phyloP scores from a whole-genome alignment of 768 basidiomycete genomes.

The Boletus eberwhitei region DNA sequence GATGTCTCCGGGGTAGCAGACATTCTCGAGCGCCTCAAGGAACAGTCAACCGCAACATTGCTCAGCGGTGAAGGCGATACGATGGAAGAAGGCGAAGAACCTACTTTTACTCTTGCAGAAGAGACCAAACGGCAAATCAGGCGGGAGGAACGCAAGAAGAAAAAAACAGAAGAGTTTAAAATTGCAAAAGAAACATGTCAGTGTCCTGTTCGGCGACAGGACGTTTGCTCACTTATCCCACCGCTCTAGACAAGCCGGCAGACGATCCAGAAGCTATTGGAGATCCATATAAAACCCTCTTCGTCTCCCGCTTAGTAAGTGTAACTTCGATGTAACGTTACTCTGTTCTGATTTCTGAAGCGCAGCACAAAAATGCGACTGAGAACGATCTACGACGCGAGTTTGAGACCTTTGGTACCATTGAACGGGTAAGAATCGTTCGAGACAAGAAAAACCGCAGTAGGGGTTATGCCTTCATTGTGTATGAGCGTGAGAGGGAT shows the following conservation, averaged over 20 bases:
- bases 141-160: constrained; percentile 76
- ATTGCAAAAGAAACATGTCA: constrained; percentile 81
- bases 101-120: constrained; percentile 76
- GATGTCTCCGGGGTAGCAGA: constrained; percentile 72
- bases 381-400: constrained; percentile 92
- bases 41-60: constrained; percentile 69
- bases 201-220: constrained; percentile 30
- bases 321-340: background rate
- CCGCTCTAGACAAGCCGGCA: constrained; percentile 78
- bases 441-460: constrained; percentile 85
- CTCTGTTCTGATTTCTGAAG: constrained; percentile 14
- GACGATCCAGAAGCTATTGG: constrained; percentile 90
- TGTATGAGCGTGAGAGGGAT: constrained; percentile 96
- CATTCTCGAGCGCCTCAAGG: constrained; percentile 70
- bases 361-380: constrained; percentile 85
- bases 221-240: constrained; percentile 4
- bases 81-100: constrained; percentile 86
- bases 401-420: constrained; percentile 92
- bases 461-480: constrained; percentile 93
- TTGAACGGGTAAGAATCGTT: constrained; percentile 92
- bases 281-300: constrained; percentile 97
- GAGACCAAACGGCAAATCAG: constrained; percentile 77
- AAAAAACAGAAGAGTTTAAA: constrained; percentile 71
- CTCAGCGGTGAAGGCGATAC: constrained; percentile 57
- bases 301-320: constrained; percentile 86